Evolutionary conservation across 345 rosid genomes (phyloP), one percentile per base, ranked within the genome.

Genomic region (Gossypium longicalyx): DNA sequence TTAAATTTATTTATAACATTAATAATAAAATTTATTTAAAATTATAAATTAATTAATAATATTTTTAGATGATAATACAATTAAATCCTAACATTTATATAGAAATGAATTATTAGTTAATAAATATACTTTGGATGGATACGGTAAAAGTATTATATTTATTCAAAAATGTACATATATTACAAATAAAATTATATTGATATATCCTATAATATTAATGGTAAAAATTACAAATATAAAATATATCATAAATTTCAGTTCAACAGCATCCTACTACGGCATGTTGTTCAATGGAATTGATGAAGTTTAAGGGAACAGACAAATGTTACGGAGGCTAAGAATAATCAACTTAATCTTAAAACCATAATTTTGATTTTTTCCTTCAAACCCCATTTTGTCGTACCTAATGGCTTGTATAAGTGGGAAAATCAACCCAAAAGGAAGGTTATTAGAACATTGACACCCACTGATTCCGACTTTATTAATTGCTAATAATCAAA

Each of bases 261-360:
- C 8, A 34, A 6, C 22, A 34, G 29, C 47, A 62, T 62, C 41
- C 41, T 5, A 34, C 7, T 34, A 34, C 13, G 52, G 4, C 52
- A 19, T 19, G 20, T 11, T 44, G 29, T 44, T 66, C 52, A 43
- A 20, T 27, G 7, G n/a, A 67, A 68, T 25, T 25, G 72, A 68
- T 47, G 7, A 48, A 49, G 72, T 23, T 23, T 47, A 68, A 68
- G 20, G 72, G 44, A 48, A 51, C 44, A 15, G 58, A 68, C 72
- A 49, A 68, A 49, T 49, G 29, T 49, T 48, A 23, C 2, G 7
- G 41, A 13, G 41, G 13, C 19, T 16, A 1, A 49, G 15, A 47
- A 22, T n/a, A 48, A 68, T 49, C 57, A 68, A 48, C 34, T 57
- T 15, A 48, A 68, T 67, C 71, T 4, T 2, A 0, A 20, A 16